Evolutionary conservation across 768 basidiomycete genomes (phyloP).

Genomic region (Mycena olivaceomarginata): DNA sequence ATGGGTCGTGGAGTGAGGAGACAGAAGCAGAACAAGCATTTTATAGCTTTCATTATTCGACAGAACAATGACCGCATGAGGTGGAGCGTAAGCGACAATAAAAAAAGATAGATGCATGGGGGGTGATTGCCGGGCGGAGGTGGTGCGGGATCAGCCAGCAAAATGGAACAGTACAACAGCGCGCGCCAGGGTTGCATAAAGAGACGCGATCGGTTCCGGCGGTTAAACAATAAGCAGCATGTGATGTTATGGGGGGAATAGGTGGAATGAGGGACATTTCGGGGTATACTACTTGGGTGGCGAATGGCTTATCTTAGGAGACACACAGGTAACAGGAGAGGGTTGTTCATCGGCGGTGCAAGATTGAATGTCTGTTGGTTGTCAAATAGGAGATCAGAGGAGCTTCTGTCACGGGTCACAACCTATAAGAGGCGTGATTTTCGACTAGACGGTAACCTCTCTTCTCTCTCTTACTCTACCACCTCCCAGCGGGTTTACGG

Average conservation of each 20-base stretch:
- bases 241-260: not conserved
- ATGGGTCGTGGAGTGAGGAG: constrained; percentile 22
- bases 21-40: not conserved
- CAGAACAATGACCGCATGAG: constrained; percentile 17
- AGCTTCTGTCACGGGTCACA: constrained; percentile 1
- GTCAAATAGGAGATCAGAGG: no score
- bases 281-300: no score
- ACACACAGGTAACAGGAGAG: no score
- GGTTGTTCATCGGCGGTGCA: no score
- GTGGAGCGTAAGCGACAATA: constrained; percentile 10
- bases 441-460: not conserved
- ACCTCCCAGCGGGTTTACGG: constrained; percentile 66
- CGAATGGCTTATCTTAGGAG: no score
- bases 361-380: no score
- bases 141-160: not conserved
- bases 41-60: constrained; percentile 21
- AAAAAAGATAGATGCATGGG: not conserved
- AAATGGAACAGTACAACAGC: not conserved
- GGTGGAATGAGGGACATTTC: no score
- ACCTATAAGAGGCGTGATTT: no score
- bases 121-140: constrained; percentile 13
- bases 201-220: constrained; percentile 1
- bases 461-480: constrained; percentile 77
- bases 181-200: not conserved
- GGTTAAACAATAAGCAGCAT: constrained; percentile 6